phyloP scores from a whole-genome alignment of 2,329 filamentous ascomycete species.

The Curvularia lunata region DNA sequence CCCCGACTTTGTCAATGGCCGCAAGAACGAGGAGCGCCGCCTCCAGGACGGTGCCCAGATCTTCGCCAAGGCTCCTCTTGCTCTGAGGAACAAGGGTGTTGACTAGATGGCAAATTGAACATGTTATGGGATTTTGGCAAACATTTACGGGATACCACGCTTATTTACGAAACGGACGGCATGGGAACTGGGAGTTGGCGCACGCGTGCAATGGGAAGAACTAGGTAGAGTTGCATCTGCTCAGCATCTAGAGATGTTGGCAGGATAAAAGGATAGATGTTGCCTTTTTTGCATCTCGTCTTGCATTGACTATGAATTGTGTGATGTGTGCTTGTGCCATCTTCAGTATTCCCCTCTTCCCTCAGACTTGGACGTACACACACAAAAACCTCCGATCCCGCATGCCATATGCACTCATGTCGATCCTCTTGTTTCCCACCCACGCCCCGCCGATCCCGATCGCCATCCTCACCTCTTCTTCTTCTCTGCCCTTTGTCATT shows the following conservation, averaged over 20 bases:
- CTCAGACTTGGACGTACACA: too few relatives aligned
- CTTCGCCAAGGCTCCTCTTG: constrained; percentile 55
- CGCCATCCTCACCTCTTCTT: too few relatives aligned
- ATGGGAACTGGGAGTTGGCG: constrained; percentile 17
- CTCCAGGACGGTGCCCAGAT: constrained; percentile 67
- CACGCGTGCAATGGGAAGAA: constrained; percentile 6
- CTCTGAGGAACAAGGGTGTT: constrained; percentile 37
- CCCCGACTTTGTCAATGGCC: constrained; percentile 90
- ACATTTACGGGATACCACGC: constrained; percentile 24
- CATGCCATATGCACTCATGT: too few relatives aligned
- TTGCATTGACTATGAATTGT: background rate
- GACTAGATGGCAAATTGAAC: constrained; percentile 26
- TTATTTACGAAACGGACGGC: constrained; percentile 16
- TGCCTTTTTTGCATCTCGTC: background rate
- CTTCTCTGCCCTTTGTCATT: too few relatives aligned
- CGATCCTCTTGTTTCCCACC: too few relatives aligned
- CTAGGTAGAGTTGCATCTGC: constrained; percentile 13
- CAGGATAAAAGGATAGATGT: constrained; percentile 1
- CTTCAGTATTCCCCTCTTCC: too few relatives aligned
- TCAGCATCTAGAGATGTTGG: constrained; percentile 3
- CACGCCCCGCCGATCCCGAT: too few relatives aligned
- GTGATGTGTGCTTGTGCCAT: background rate
- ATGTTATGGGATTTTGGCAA: constrained; percentile 17
- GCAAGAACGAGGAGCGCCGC: constrained; percentile 70
- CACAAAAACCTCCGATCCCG: too few relatives aligned